Base-by-base conservation (phyloP, 257 asterid genomes). In the Solanum appendiculatum region DNA sequence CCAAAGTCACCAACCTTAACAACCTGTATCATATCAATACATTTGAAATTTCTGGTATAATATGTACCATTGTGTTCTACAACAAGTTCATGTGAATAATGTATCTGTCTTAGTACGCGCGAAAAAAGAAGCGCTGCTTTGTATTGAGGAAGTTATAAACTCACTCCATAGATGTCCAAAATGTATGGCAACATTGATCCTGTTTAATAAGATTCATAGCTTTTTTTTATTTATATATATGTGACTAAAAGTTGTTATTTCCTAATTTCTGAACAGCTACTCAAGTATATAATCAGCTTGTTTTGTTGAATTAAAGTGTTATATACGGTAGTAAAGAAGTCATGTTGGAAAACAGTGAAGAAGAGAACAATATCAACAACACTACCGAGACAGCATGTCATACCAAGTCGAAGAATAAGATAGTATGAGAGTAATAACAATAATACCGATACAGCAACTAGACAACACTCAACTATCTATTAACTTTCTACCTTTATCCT, bases 1-100 rank as follows among this genome's bases (percentile, higher is more conserved):
- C 99, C 99, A 89, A 97, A 95, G 91, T 97, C 99, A 70, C 98
- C 99, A 91, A 97, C 99, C 93, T 97, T 95, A 85, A 97, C 98
- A 88, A 95, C 96, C 99, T 97, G 90, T 37, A n/a, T n/a, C n/a
- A n/a, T n/a, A n/a, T n/a, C n/a, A n/a, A n/a, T n/a, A n/a, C n/a
- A n/a, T n/a, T n/a, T n/a, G n/a, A n/a, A n/a, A n/a, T n/a, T n/a
- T n/a, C n/a, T n/a, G n/a, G n/a, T n/a, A n/a, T n/a, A n/a, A n/a
- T n/a, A n/a, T n/a, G n/a, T 69, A 6, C 56, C 56, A 77, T n/a
- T 25, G 5, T 77, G 83, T 40, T 77, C 37, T 77, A 14, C 16
- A 8, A 77, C 39, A 44, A 73, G 63, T 42, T 77, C 63, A 42
- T 14, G 15, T 25, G 39, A 77, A 25, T 77, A 25, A 77, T 13